phyloP scores from a whole-genome alignment of 2,329 filamentous ascomycete genomes.

The Cladosporium colombiae region DNA sequence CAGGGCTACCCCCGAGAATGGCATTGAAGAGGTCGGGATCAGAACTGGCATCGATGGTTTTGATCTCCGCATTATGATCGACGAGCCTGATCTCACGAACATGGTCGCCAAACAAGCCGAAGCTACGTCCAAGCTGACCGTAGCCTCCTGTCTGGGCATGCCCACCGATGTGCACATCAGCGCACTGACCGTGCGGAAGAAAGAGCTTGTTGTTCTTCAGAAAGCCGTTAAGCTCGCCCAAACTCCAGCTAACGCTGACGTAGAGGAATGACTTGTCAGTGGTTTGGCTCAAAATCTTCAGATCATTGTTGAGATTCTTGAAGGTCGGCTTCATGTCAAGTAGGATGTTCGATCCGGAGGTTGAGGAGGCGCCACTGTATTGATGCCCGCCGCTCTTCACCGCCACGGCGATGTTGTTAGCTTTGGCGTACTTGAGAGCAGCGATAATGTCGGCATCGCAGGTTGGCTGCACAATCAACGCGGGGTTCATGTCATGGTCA shows the following conservation, averaged over 20 bases:
- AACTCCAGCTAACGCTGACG: constrained; percentile 38
- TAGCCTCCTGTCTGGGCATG: constrained; percentile 54
- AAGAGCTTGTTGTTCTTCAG: constrained; percentile 46
- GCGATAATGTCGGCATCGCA: constrained; percentile 46
- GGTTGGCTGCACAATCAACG: constrained; percentile 48
- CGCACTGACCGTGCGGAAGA: constrained; percentile 51
- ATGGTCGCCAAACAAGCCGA: constrained; percentile 40
- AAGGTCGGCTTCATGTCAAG: constrained; percentile 48
- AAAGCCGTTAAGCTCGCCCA: constrained; percentile 48
- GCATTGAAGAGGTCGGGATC: constrained; percentile 37
- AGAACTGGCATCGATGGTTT: constrained; percentile 30
- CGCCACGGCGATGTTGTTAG: constrained; percentile 46
- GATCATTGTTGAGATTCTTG: constrained; percentile 34
- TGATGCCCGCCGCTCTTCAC: constrained; percentile 53
- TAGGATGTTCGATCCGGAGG: constrained; percentile 48
- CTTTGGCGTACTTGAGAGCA: constrained; percentile 45
- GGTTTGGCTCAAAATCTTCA: constrained; percentile 32
- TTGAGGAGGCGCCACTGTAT: constrained; percentile 54
- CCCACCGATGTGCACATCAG: constrained; percentile 49
- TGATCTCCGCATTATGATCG: constrained; percentile 32
- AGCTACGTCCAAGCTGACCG: constrained; percentile 50
- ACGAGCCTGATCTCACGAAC: constrained; percentile 35
- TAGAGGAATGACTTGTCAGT: constrained; percentile 40
- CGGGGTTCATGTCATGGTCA: constrained; percentile 37
- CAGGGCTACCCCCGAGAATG: constrained; percentile 38